Evolutionary conservation across 257 asterid species (phyloP).

Genomic region (Cynanchum wilfordii): DNA sequence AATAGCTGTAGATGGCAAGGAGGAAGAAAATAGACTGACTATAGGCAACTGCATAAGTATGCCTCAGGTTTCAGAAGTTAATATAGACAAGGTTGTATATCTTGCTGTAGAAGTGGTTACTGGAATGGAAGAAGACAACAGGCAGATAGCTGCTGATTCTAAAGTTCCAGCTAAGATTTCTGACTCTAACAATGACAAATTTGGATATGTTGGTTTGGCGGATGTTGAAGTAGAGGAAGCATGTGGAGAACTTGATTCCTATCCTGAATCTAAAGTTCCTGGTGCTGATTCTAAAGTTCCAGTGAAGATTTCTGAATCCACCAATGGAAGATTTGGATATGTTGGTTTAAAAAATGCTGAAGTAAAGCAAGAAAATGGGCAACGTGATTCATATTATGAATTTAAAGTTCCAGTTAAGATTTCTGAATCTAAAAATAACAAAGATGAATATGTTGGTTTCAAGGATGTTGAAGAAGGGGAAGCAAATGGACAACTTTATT

Average conservation of each 20-base stretch:
- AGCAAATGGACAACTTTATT: not conserved
- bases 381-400: not conserved
- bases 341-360: slow-evolving; percentile 9
- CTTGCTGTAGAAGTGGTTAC: not conserved
- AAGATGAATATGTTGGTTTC: slow-evolving; percentile 2
- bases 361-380: not conserved
- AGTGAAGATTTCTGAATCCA: not conserved
- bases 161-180: slow-evolving; percentile 40
- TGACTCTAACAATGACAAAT: not conserved
- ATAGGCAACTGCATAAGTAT: slow-evolving; percentile 39
- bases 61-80: slow-evolving; percentile 15
- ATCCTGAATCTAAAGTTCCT: slow-evolving; percentile 1
- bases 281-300: slow-evolving; percentile 22
- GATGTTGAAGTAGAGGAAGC: slow-evolving; percentile 8
- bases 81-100: not conserved
- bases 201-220: slow-evolving; percentile 4
- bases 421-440: not conserved
- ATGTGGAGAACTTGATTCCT: not conserved
- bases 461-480: slow-evolving; percentile 12
- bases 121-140: not conserved
- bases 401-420: too few relatives aligned
- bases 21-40: slow-evolving; percentile 36
- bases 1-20: slow-evolving; percentile 36
- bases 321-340: slow-evolving; percentile 2
- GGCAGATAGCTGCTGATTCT: slow-evolving; percentile 24